A percentile compares a stretch with the other conserved stretches of the same genome.
These are phyloP conservation scores for Hyaloscypha finlandica DNA, from an alignment of 495 filamentous ascomycete genomes.

Conservation along the genomic window DNA sequence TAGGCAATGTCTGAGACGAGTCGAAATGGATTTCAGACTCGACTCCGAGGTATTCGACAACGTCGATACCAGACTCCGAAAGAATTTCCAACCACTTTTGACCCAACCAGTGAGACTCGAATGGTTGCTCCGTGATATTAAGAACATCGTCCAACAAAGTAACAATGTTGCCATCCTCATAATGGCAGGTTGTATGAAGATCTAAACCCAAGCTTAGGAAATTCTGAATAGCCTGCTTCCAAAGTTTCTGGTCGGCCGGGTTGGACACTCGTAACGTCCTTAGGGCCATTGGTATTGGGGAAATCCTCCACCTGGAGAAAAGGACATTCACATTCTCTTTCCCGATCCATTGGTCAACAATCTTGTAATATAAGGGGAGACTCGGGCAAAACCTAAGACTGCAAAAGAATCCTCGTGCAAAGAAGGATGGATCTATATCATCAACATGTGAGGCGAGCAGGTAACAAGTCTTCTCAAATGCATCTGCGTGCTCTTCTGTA, in stretches of 20 bases:
- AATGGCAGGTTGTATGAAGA: background rate
- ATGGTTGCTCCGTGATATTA: background rate
- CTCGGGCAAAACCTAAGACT: background rate
- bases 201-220: background rate
- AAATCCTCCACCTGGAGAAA: too few species aligned
- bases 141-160: background rate
- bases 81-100: background rate
- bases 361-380: background rate
- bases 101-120: background rate
- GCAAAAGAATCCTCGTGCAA: background rate
- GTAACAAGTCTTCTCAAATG: background rate
- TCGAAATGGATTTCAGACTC: background rate
- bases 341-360: background rate
- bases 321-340: background rate
- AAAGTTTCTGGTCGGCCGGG: background rate
- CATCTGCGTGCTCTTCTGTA: too few species aligned
- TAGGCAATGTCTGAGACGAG: too few species aligned
- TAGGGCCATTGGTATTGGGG: background rate
- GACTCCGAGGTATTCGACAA: background rate
- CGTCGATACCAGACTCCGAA: background rate
- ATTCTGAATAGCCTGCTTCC: background rate
- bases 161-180: background rate
- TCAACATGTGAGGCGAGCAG: background rate
- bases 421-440: background rate
- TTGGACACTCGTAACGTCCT: background rate